phyloP scores from a whole-genome alignment of 495 filamentous ascomycete genomes.

The Geoglossum glabrum region DNA sequence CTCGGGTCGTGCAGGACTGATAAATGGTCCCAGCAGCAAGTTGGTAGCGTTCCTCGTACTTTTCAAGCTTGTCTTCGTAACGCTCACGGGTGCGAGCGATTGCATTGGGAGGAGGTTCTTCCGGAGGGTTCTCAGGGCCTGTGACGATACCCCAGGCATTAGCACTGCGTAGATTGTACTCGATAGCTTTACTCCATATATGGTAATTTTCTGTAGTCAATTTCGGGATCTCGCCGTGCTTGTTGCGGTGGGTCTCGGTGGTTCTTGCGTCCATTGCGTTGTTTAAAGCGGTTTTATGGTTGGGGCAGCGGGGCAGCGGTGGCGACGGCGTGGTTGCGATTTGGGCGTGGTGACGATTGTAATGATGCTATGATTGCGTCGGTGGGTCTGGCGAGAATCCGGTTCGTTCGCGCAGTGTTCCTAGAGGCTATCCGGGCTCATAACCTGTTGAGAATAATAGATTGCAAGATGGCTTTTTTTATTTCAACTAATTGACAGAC shows the following conservation, averaged over 20 bases:
- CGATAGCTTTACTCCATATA: not conserved
- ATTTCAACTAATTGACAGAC: too few relatives aligned
- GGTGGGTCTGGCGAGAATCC: too few relatives aligned
- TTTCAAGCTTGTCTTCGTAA: not conserved
- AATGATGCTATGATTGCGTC: too few relatives aligned
- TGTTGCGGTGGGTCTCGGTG: not conserved
- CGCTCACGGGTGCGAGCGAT: not conserved
- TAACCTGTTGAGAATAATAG: too few relatives aligned
- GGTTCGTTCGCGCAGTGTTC: too few relatives aligned
- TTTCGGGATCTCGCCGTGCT: not conserved
- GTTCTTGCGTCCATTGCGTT: not conserved
- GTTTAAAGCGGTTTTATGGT: too few relatives aligned
- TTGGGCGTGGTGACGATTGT: too few relatives aligned
- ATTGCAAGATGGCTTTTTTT: too few relatives aligned
- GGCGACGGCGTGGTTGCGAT: too few relatives aligned
- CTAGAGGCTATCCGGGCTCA: too few relatives aligned
- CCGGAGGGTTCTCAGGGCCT: not conserved
- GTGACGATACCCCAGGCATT: not conserved
- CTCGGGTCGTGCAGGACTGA: not conserved
- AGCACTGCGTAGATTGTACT: not conserved
- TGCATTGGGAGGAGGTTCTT: not conserved
- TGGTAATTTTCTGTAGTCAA: not conserved
- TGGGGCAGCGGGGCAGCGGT: too few relatives aligned
- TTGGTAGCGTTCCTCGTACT: not conserved
- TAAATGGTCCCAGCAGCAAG: not conserved